Percentiles rank a stretch among this genome's conserved stretches.
These are phyloP conservation scores for Solanum sitiens DNA, from an alignment of 257 asterid species.

Conservation along the genomic window DNA sequence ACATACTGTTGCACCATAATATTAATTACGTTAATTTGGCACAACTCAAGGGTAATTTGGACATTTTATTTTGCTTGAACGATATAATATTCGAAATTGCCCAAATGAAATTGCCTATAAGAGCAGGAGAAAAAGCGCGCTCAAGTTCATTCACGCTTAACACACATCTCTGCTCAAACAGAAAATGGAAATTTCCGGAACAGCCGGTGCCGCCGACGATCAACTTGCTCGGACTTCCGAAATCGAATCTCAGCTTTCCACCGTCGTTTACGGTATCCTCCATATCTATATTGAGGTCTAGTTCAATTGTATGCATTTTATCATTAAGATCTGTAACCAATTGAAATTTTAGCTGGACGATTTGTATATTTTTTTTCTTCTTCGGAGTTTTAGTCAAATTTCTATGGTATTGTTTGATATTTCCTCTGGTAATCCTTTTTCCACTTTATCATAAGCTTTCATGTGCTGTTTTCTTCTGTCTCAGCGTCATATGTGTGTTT, in stretches of 20 bases:
- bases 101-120: neutral
- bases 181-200: neutral
- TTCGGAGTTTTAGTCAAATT: neutral
- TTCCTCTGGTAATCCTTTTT: neutral
- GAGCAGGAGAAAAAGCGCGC: neutral
- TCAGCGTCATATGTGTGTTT: neutral
- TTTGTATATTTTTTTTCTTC: neutral
- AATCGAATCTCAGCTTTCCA: slow-evolving; percentile 53
- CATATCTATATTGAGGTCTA: neutral
- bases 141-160: neutral
- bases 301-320: neutral
- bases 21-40: neutral
- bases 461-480: neutral
- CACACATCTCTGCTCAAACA: neutral
- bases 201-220: neutral
- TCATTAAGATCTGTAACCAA: neutral
- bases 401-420: neutral
- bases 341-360: neutral
- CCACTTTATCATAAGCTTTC: neutral
- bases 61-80: neutral
- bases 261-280: slow-evolving; percentile 53
- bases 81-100: neutral
- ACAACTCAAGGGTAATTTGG: neutral
- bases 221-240: slow-evolving; percentile 12
- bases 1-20: no score